Evolutionary conservation across 2,329 filamentous ascomycete species (phyloP), one percentile per base, ranked within the genome.

Genomic region (Lasiodiplodia sp.): DNA sequence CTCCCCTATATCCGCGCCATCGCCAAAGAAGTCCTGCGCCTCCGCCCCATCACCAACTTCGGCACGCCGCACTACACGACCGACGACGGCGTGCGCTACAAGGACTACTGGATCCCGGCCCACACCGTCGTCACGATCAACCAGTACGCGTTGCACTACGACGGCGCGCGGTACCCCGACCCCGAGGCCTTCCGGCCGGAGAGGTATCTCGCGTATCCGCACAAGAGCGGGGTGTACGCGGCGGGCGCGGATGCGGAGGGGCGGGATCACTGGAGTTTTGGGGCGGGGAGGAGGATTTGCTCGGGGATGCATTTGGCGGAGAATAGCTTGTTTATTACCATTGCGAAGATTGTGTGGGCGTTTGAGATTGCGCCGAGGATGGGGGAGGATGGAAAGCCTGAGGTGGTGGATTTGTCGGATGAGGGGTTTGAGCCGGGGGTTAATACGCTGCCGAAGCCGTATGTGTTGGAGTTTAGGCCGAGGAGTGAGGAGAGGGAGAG

Each of bases 41-140:
- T 76, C 75, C 74, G 74, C 69, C 76, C 77, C 3, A 74, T 71
- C 0, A 69, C 38, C 14, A 73, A 73, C n/a, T 34, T 74, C 0
- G 76, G 75, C 0, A 67, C 75, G 7, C 75, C 76, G 0, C 77
- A 79, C 44, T 73, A 72, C 4, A 69, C 71, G 0, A 75, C 66
- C 34, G 51, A 62, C 34, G 51, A 62, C 0, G 74, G 76, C 10
- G 76, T 78, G 21, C 51, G 68, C 7, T 78, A 78, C 63, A 71
- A 71, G 64, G 80, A 78, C 3, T 79, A 75, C 49, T 72, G 68
- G 23, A 78, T 82, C 12, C 80, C 80, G 0, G 78, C 79, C 58
- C 77, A 75, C 1, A 75, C 79, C 0, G 73, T 74, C 14, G 69
- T 81, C 23, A 65, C 77, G 37, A 67, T 53, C 52, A 81, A 81